Base-by-base conservation (phyloP, 2,329 filamentous ascomycete species). In the Phialophora verrucosa region DNA sequence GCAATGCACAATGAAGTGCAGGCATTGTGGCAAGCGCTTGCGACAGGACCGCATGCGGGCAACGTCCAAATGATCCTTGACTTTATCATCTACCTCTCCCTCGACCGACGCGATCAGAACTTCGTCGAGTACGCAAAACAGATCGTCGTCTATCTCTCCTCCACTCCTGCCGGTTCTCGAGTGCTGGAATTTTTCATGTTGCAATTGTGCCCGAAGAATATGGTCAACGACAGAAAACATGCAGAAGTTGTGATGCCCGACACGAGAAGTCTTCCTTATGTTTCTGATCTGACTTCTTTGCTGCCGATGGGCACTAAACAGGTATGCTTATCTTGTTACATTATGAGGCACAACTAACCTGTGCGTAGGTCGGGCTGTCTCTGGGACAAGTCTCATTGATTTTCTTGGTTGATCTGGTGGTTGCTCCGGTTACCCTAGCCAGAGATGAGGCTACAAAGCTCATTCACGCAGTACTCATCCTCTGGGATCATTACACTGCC, bases 81-180 rank as follows among this genome's bases (percentile, higher is more conserved):
- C 76, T 99, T 99, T 75, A 95, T 99, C 78, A 98, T 99, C 78
- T 89, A 89, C 31, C 85, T 98, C 4, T 99, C 95, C 73, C 82
- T 99, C 11, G 95, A 99, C 74, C 89, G 94, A 35, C 89, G 94
- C 57, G 96, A 99, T 77, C 95, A 99, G 74, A 98, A 97, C 73
- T 99, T 97, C 77, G 94, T 99, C 63, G 92, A 97, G 73, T 97
- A 96, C 75, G 94, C 94, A 4, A 99, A 98, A 80, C 95, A 99
- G 77, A 95, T 99, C 60, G 93, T 98, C 17, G 96, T 99, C 0
- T 98, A 97, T 76, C 78, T 99, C 4, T 96, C 95, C 0, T 95
- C 92, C 70, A 97, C 86, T 74, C 90, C 79, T 75, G 88, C 93
- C 1, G 93, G 93, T 0, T 90, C 91, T 56, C 96, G 96, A 74